Evolutionary conservation across 305 asterid species (phyloP).

Genomic region (Monarda citriodora): DNA sequence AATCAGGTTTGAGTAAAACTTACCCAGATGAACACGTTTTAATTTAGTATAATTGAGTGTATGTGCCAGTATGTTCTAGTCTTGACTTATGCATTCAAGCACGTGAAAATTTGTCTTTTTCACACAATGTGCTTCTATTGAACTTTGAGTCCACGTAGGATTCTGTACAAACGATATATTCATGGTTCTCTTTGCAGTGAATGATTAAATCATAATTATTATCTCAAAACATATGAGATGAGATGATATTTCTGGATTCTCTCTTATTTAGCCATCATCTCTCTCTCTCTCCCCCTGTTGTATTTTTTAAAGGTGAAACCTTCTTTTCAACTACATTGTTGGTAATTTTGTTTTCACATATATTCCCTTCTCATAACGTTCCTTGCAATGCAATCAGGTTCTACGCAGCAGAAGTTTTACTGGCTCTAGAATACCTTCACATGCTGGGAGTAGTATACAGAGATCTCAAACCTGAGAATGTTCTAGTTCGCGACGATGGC

Average conservation of each 20-base stretch:
- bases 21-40: background rate
- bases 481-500: conserved; percentile 98
- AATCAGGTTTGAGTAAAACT: background rate
- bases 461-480: conserved; percentile 96
- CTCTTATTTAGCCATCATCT: background rate
- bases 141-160: background rate
- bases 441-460: conserved; percentile 98
- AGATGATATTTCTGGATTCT: background rate
- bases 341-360: background rate
- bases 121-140: background rate
- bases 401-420: conserved; percentile 97
- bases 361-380: background rate
- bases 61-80: background rate
- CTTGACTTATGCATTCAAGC: background rate
- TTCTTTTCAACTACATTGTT: background rate
- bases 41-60: background rate
- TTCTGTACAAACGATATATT: background rate
- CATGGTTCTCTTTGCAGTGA: background rate
- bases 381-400: conserved; percentile 49
- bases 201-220: background rate
- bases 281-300: background rate
- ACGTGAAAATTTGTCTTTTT: background rate
- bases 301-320: too few relatives aligned
- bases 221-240: background rate
- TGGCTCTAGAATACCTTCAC: conserved; percentile 98